Base-by-base conservation (phyloP, 2,329 filamentous ascomycete genomes). In the Alternaria sp. region DNA sequence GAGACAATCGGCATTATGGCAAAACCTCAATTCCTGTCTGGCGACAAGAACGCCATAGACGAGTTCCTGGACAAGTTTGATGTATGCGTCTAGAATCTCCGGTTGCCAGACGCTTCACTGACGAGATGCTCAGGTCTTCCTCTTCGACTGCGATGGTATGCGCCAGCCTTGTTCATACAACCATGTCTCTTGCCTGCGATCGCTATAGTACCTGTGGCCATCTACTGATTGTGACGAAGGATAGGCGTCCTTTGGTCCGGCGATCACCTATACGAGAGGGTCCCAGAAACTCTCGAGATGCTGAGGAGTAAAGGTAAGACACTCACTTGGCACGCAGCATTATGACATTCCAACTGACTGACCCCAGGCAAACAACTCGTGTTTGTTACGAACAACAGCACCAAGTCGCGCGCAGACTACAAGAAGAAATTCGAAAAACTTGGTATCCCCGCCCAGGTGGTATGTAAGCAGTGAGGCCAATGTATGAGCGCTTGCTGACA, bases 381-480 rank as follows among this genome's bases (percentile, higher is more conserved):
- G 58, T 99, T 99, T 78, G 96, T 99, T 56, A 99, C 96, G 44
- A 99, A 99, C 84, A 99, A 99, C 84, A 97, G 94, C 76, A 98
- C 96, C 61, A 99, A 99, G 80, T 97, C 95, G 11, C 91, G 96
- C 60, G 85, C 87, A 54, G 94, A 97, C 79, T 99, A 99, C 82
- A 90, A 92, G 79, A 93, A 95, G 84, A 99, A 98, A 78, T 90
- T 99, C 64, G 88, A 91, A 50, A 84, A 84, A 58, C 87, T 97
- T 78, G 92, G 91, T 50, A 97, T 99, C 73, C 90, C 91, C 1
- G 90, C 89, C 71, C 85, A 88, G 62, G 88, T 91, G 66, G 87
- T 88, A 76, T 28, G 81, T 77, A 20, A 21, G 4, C n/a, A 50
- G 15, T n/a, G 4, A 21, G n/a, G 8, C 10, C 21, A 9, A 1